These are phyloP conservation scores for Grigorovia transvaalensis DNA, from an alignment of 805 yeast genomes.

Conservation along the genomic window DNA sequence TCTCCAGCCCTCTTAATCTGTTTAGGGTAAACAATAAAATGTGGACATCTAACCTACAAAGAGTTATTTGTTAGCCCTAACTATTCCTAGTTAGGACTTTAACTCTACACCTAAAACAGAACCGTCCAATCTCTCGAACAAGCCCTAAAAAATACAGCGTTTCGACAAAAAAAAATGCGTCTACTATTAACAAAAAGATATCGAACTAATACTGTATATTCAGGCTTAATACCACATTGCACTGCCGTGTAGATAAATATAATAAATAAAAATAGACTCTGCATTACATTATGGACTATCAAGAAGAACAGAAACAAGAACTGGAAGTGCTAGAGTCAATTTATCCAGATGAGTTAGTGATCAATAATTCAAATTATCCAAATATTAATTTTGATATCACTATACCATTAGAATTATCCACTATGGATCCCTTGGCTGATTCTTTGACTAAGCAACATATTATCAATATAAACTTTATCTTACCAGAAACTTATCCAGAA, in stretches of 20 bases:
- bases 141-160: neutral
- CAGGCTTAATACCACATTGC: no score
- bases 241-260: no score
- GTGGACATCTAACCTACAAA: no score
- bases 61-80: no score
- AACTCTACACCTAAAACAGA: no score
- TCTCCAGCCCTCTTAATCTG: no score
- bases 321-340: constrained; percentile 81
- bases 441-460: constrained; percentile 45
- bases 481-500: constrained; percentile 78
- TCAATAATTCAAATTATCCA: constrained; percentile 41
- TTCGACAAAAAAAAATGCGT: no score
- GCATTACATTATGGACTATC: constrained; percentile 46
- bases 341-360: constrained; percentile 73
- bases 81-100: no score
- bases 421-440: constrained; percentile 6
- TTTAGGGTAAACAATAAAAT: neutral
- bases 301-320: constrained; percentile 83
- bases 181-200: no score
- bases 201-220: no score
- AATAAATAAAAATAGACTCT: neutral
- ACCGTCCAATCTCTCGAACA: no score
- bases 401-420: constrained; percentile 51
- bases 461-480: constrained; percentile 48
- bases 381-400: constrained; percentile 31